Evolutionary conservation across 2,329 filamentous ascomycete species (phyloP), one percentile per base, ranked within the genome.

Genomic region (Penicillium sp.): DNA sequence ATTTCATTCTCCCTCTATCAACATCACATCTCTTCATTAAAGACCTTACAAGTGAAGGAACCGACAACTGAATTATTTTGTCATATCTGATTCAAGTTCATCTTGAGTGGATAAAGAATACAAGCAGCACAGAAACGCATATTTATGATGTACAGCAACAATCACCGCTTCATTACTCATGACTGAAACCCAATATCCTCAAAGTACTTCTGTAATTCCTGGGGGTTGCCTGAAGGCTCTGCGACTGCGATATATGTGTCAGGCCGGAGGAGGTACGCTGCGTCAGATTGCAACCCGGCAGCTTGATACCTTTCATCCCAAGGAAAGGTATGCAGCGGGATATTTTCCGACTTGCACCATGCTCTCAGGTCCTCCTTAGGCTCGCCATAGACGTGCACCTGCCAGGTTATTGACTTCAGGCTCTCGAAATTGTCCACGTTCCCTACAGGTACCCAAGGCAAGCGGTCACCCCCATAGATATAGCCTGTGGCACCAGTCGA

Each of bases 391-490:
- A 75, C 69, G 62, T 75, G 74, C 23, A 76, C 60, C 31, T 76
- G 72, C 73, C 73, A 76, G 9, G 59, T 60, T 8, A 75, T 69
- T 3, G 66, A 58, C 7, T 41, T 54, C 1, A 76, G 55, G 4
- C 64, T 69, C 5, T 69, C 69, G 46, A 70, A 75, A 19, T 75
- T 74, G 44, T 75, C 73, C 1, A 59, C 35, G 2, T 62, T 53
- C 1, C 67, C 66, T 1, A 67, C 70, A 23, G 64, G 63, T 2
- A 61, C 70, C 73, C 73, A 75, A 2, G 78, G 78, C 4, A 81
- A 72, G 15, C 84, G 78, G 66, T 84, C 80, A 1, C 84, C 84
- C 35, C 82, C 81, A 48, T 75, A 74, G 2, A 85, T 65, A 0
- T 66, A 68, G 0, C 80, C 79, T 2, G 62, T 65, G 49, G 71